Conservation (phyloP, 495 filamentous ascomycete genomes). For the Hypoxylon lenormandii region DNA sequence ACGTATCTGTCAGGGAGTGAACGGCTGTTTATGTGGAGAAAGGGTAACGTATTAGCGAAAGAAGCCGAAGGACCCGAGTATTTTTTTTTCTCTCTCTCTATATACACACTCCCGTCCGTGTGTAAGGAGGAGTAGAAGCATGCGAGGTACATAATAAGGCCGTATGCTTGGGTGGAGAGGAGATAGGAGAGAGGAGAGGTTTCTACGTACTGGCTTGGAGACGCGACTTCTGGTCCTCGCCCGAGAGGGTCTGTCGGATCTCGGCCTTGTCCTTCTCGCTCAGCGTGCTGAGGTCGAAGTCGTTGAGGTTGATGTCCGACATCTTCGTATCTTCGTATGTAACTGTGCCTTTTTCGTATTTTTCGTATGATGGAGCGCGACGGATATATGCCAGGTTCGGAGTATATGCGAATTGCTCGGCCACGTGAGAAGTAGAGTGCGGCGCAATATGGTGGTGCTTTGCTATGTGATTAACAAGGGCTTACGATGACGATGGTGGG, state of each 20-base stretch:
- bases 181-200: conserved; percentile 13
- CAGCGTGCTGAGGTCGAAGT: conserved; percentile 75
- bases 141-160: no score
- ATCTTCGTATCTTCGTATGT: conserved; percentile 7
- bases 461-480: neutral
- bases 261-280: conserved; percentile 85
- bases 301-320: conserved; percentile 45
- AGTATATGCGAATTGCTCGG: neutral
- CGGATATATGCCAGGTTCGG: neutral
- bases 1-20: conserved; percentile 85
- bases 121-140: no score
- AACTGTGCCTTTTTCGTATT: neutral
- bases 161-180: neutral
- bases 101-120: neutral
- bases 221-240: conserved; percentile 81
- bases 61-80: neutral
- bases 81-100: neutral
- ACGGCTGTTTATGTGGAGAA: conserved; percentile 19
- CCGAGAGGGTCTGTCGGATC: conserved; percentile 80
- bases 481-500: conserved; percentile 10
- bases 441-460: no score
- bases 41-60: conserved; percentile 31
- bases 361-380: neutral
- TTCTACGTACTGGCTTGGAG: conserved; percentile 79
- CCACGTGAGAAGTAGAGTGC: no score